Percentiles rank a stretch among this genome's conserved stretches.
These are phyloP conservation scores for Xenosphaeropsis pyriputrescens DNA, from an alignment of 2,329 filamentous ascomycete species.

Conservation along the genomic window DNA sequence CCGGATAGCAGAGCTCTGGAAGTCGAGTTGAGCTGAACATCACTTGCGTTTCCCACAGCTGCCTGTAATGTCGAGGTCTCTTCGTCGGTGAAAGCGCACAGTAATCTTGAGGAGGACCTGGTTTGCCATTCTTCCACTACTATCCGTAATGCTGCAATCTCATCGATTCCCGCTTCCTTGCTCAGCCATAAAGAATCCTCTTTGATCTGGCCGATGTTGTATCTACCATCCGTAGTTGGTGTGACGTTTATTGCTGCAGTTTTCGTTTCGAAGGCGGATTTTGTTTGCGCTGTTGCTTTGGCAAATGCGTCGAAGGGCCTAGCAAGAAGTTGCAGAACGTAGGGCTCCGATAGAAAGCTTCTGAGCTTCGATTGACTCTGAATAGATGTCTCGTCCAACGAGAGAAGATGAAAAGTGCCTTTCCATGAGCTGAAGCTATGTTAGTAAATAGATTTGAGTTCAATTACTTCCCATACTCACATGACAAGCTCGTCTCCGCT, in stretches of 20 bases:
- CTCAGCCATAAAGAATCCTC: constrained; percentile 78
- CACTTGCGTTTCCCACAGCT: constrained; percentile 50
- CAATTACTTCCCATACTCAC: constrained; percentile 32
- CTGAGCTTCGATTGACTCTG: constrained; percentile 37
- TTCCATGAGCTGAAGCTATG: constrained; percentile 38
- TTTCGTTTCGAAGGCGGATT: constrained; percentile 64
- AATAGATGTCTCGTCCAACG: constrained; percentile 44
- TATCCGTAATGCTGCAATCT: constrained; percentile 68
- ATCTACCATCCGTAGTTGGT: constrained; percentile 48
- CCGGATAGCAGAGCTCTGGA: constrained; percentile 21
- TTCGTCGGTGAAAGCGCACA: constrained; percentile 59
- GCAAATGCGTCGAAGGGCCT: constrained; percentile 56
- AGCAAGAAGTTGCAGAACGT: constrained; percentile 53
- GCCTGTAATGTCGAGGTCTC: constrained; percentile 65
- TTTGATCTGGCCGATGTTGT: constrained; percentile 68
- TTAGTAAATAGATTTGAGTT: constrained; percentile 4
- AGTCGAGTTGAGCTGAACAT: constrained; percentile 40
- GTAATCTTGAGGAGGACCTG: constrained; percentile 57
- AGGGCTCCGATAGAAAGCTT: constrained; percentile 56
- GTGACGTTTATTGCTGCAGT: constrained; percentile 78
- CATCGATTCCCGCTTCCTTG: constrained; percentile 61
- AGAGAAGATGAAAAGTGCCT: constrained; percentile 39
- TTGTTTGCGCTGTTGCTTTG: constrained; percentile 44
- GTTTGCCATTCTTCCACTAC: constrained; percentile 74
- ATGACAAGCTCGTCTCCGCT: constrained; percentile 67